Conservation (phyloP, 148 eudicot genomes). For the Selenicereus undatus region DNA sequence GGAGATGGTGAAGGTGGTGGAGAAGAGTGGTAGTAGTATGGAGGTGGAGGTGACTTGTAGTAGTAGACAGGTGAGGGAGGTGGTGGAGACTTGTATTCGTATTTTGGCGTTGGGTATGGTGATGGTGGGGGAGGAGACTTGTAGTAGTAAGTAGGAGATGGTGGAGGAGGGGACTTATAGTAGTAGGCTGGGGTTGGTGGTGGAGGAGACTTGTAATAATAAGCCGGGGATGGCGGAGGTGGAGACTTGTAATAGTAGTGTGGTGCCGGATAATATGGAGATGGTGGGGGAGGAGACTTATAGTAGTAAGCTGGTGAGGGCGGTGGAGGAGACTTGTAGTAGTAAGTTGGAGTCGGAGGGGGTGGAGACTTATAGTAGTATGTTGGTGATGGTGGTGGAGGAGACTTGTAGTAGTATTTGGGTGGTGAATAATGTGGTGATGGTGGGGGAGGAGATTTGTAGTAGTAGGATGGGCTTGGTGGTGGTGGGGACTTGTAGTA, state of each 20-base stretch:
- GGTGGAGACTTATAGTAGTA: slow-evolving; percentile 2
- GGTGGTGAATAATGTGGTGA: background rate
- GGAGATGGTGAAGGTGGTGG: background rate
- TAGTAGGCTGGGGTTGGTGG: background rate
- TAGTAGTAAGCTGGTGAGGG: background rate
- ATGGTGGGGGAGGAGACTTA: background rate
- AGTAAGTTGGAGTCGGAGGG: background rate
- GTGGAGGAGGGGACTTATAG: slow-evolving; percentile 1
- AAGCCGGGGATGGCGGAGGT: background rate
- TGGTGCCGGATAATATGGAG: background rate
- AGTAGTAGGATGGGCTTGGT: background rate
- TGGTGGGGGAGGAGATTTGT: background rate
- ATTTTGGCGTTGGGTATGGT: background rate
- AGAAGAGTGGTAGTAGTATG: slow-evolving; percentile 1
- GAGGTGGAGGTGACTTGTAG: slow-evolving; percentile 1
- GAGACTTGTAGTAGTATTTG: background rate
- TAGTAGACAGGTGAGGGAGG: background rate
- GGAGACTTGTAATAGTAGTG: background rate
- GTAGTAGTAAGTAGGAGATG: background rate
- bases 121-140: slow-evolving; percentile 1
- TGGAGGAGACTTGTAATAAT: slow-evolving; percentile 2
- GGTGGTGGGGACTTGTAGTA: slow-evolving; percentile 1
- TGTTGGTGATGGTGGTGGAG: background rate
- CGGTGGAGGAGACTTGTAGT: background rate
- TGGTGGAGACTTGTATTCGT: background rate